These are phyloP conservation scores for Hyphopichia buzzinii DNA, from an alignment of 1,139 yeast genomes.

Conservation along the genomic window DNA sequence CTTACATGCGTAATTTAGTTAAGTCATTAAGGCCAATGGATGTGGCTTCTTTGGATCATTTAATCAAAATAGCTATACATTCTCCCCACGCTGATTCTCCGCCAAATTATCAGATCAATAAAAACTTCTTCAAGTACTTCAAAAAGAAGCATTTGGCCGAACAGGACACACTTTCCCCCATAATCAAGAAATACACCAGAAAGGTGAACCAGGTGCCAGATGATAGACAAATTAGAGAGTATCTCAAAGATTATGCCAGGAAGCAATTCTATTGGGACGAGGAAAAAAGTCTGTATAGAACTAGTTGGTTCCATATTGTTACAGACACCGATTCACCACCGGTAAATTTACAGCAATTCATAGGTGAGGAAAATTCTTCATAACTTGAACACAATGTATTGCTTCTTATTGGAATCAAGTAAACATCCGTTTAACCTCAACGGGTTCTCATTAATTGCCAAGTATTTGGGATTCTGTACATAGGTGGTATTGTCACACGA, in stretches of 20 bases:
- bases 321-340: conserved; percentile 3
- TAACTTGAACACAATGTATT: conserved; percentile 33
- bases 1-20: conserved; percentile 20
- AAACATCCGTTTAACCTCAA: conserved; percentile 35
- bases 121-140: conserved; percentile 29
- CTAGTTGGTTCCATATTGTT: conserved; percentile 23
- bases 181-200: conserved; percentile 17
- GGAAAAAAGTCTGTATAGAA: conserved; percentile 11
- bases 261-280: conserved; percentile 30
- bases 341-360: background rate
- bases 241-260: conserved; percentile 28
- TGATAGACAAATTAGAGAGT: conserved; percentile 28
- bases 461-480: conserved; percentile 15
- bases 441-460: conserved; percentile 24
- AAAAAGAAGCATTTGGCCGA: conserved; percentile 18
- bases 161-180: conserved; percentile 12
- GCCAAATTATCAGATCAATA: conserved; percentile 19
- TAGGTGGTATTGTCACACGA: conserved; percentile 3
- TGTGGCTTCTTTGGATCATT: conserved; percentile 14
- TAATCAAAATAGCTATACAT: conserved; percentile 16
- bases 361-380: conserved; percentile 2
- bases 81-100: background rate
- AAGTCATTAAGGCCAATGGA: conserved; percentile 22
- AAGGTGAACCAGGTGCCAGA: conserved; percentile 30
- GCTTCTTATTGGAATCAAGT: conserved; percentile 35